Evolutionary conservation across 495 filamentous ascomycete species (phyloP), one percentile per base, ranked within the genome.

Genomic region (Neurospora cerealis): DNA sequence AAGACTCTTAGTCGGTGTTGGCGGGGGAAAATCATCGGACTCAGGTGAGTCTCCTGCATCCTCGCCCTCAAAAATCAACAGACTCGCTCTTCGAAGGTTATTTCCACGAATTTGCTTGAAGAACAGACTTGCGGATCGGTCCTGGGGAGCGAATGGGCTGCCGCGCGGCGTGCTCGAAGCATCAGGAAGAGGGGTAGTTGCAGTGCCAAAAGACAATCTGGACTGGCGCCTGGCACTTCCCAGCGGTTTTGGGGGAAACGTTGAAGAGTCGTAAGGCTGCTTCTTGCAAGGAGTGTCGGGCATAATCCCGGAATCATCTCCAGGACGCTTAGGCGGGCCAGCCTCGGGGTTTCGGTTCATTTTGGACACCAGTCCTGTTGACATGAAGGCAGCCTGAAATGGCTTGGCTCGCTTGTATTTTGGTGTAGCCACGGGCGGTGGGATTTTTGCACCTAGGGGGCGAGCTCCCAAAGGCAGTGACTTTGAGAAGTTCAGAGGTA

Each of bases 261-360:
- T 88, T 69, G 89, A 83, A 80, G 92, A 90, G 71, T 90, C 78
- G 80, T 89, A 90, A 66, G 85, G 83, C 37, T 88, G 88, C 77
- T 93, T 91, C 85, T 98, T 99, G 83, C 96, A 98, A 9, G 96
- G 96, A 19, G 96, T 99, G 79, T 98, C 96, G 0, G 96, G 96
- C 87, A 96, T 93, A 7, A 79, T 72, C 73, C 74, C 24, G 2
- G 77, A 70, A 40, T 75, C 79, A 0, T 74, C 69, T 21, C 74
- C 75, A 0, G 74, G 72, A n/a, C 86, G 87, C 78, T 85, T 87
- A 13, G 76, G 73, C 60, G 85, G 83, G 80, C 88, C 83, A 82
- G 91, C 79, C 84, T 93, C 86, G 78, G 85, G 85, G 73, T 89
- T 86, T 48, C 86, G 85, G 73, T 88, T 89, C 79, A 88, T 87